Percentiles rank a stretch among this genome's conserved stretches.
phyloP scores from a whole-genome alignment of 176 grass and related monocot species.

The Carex myosuroides region DNA sequence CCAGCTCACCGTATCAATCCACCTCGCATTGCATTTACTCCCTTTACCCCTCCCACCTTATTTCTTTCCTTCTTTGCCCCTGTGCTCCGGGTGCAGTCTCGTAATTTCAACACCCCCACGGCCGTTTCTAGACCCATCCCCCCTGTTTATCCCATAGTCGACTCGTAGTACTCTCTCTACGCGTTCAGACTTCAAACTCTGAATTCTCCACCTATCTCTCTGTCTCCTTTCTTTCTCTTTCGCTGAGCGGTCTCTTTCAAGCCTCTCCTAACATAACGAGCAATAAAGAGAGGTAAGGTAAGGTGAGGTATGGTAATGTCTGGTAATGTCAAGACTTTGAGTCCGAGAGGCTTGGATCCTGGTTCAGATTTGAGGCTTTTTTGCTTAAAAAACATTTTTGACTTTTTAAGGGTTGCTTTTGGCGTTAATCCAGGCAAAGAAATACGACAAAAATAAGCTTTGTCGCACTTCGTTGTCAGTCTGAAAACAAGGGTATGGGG shows the following conservation, averaged over 20 bases:
- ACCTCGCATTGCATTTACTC: not conserved
- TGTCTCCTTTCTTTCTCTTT: not conserved
- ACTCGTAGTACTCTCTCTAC: slow-evolving; percentile 11
- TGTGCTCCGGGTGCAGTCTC: not conserved
- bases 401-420: slow-evolving; percentile 20
- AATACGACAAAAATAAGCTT: slow-evolving; percentile 26
- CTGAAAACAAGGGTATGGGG: slow-evolving; percentile 24
- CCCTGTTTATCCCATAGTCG: not conserved
- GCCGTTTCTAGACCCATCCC: slow-evolving; percentile 10
- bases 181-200: slow-evolving; percentile 21
- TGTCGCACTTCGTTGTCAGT: slow-evolving; percentile 19
- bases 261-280: slow-evolving; percentile 19
- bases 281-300: slow-evolving; percentile 27
- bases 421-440: slow-evolving; percentile 8
- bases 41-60: not conserved
- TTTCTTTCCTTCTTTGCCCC: slow-evolving; percentile 10
- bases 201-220: not conserved
- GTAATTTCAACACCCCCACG: not conserved
- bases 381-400: not conserved
- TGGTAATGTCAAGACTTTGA: not conserved
- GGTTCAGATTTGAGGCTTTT: slow-evolving; percentile 1
- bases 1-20: slow-evolving; percentile 1
- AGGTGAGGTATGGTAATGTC: not conserved
- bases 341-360: not conserved
- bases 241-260: slow-evolving; percentile 12